phyloP scores from a whole-genome alignment of 306 rosid genomes.

The Lathyrus tuberosus region DNA sequence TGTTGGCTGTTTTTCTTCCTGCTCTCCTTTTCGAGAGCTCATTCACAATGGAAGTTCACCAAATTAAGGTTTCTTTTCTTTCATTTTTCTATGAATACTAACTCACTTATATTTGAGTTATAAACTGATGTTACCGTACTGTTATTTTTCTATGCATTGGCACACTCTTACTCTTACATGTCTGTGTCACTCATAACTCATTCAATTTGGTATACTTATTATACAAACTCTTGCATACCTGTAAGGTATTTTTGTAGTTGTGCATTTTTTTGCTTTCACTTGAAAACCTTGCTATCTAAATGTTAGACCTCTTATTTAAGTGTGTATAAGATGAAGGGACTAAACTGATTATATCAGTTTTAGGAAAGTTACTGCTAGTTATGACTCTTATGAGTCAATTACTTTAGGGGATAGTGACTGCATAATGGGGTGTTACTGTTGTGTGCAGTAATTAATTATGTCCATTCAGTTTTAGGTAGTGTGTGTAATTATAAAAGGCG shows the following conservation, averaged over 20 bases:
- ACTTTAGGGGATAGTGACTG: too few relatives aligned
- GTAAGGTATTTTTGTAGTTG: slow-evolving; percentile 10
- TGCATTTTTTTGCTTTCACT: not conserved
- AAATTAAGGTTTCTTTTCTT: slow-evolving; percentile 72
- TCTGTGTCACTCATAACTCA: not conserved
- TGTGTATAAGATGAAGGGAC: too few relatives aligned
- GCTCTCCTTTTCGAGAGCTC: slow-evolving; percentile 96
- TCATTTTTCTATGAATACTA: slow-evolving; percentile 7
- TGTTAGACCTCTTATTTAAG: too few relatives aligned
- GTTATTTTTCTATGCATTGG: slow-evolving; percentile 16
- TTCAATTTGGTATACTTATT: slow-evolving; percentile 1
- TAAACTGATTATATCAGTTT: too few relatives aligned
- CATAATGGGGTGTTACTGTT: too few relatives aligned
- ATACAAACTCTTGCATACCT: slow-evolving; percentile 4
- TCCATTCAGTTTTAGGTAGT: too few relatives aligned
- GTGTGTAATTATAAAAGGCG: too few relatives aligned
- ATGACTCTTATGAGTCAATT: too few relatives aligned
- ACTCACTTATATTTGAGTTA: slow-evolving; percentile 27
- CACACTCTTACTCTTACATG: slow-evolving; percentile 19
- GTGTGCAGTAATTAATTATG: too few relatives aligned
- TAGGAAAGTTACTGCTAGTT: too few relatives aligned
- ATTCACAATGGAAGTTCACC: slow-evolving; percentile 92
- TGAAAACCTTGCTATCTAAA: not conserved
- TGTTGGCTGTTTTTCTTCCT: slow-evolving; percentile 93
- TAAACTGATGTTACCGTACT: slow-evolving; percentile 14